These are phyloP conservation scores for Climacium dendroides DNA, from an alignment of 225 moss, liverwort and hornwort genomes.

Conservation along the genomic window DNA sequence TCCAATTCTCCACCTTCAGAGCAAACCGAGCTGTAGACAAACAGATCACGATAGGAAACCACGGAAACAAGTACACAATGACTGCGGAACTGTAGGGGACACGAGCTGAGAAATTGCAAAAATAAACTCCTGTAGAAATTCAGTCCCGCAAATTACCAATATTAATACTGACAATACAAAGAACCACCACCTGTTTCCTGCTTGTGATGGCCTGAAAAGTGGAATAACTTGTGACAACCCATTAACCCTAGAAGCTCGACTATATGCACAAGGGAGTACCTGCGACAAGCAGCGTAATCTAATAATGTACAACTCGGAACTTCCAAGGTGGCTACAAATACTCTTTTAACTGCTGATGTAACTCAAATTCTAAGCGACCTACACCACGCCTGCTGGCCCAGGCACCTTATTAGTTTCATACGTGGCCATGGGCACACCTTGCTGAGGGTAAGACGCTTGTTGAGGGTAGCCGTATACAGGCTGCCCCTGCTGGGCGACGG, in stretches of 20 bases:
- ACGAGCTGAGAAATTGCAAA: too few relatives aligned
- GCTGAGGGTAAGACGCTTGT: neutral
- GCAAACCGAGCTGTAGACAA: neutral
- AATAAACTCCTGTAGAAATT: neutral
- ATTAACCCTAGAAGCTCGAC: neutral
- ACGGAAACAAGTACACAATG: neutral
- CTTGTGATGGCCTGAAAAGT: neutral
- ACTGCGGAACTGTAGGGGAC: too few relatives aligned
- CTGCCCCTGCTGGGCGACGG: neutral
- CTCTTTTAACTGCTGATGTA: neutral
- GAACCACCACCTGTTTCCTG: neutral
- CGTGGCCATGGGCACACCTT: slow-evolving; percentile 4
- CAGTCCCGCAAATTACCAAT: neutral
- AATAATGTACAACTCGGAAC: neutral
- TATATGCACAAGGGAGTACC: neutral
- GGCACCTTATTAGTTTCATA: neutral
- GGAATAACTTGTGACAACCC: neutral
- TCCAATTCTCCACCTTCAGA: neutral
- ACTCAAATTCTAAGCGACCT: neutral
- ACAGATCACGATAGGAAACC: neutral
- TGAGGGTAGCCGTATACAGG: neutral
- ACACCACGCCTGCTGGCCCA: slow-evolving; percentile 4
- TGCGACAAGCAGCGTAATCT: neutral
- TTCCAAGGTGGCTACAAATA: neutral
- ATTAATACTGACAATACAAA: neutral